These are phyloP conservation scores for Kockiozyma suomiensis DNA, from an alignment of 805 yeast genomes.

Conservation along the genomic window DNA sequence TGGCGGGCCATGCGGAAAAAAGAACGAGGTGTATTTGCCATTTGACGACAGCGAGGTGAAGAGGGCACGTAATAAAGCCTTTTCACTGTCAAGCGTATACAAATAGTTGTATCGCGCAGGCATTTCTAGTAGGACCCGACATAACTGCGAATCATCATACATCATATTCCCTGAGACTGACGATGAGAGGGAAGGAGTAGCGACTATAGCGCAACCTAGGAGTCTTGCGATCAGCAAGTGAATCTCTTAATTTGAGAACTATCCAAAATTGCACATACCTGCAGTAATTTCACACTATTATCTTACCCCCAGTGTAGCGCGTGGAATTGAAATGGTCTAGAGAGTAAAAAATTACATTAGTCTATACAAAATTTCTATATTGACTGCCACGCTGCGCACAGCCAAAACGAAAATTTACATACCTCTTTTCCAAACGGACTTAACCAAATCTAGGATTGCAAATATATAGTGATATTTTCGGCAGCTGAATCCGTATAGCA, in stretches of 20 bases:
- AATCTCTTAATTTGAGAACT: background rate
- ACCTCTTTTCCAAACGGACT: too few relatives aligned
- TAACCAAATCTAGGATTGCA: too few relatives aligned
- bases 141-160: slow-evolving; percentile 16
- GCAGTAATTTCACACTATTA: too few relatives aligned
- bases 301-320: too few relatives aligned
- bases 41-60: slow-evolving; percentile 49
- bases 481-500: too few relatives aligned
- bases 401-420: too few relatives aligned
- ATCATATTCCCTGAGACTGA: background rate
- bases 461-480: too few relatives aligned
- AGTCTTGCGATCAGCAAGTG: background rate
- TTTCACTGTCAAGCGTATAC: slow-evolving; percentile 36
- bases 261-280: too few relatives aligned
- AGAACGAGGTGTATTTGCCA: slow-evolving; percentile 47
- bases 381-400: too few relatives aligned
- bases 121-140: slow-evolving; percentile 36
- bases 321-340: too few relatives aligned
- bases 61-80: slow-evolving; percentile 41
- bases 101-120: slow-evolving; percentile 40
- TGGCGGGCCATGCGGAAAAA: slow-evolving; percentile 44
- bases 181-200: background rate
- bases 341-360: too few relatives aligned
- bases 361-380: too few relatives aligned
- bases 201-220: background rate